These are phyloP conservation scores for Xylariaceae sp. DNA, from an alignment of 2,329 filamentous ascomycete species.

Conservation along the genomic window DNA sequence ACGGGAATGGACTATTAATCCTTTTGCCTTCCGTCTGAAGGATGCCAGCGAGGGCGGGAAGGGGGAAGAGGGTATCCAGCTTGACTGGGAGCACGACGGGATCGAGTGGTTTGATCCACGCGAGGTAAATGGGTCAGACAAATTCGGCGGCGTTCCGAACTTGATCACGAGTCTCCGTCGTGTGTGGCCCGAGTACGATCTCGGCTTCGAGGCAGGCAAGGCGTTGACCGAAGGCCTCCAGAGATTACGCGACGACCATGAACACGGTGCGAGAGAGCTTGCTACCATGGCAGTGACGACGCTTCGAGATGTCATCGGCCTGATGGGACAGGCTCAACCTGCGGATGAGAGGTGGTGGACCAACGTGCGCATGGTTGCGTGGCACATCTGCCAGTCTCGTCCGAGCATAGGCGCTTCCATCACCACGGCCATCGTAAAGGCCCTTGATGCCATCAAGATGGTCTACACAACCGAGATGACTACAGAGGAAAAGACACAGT, in stretches of 20 bases:
- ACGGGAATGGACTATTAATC: constrained; percentile 57
- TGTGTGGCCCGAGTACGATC: constrained; percentile 53
- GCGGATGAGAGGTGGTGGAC: constrained; percentile 47
- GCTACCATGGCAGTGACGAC: constrained; percentile 47
- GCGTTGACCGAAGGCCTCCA: constrained; percentile 43
- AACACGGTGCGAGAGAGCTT: constrained; percentile 54
- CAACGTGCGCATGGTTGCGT: constrained; percentile 49
- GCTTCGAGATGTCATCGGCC: constrained; percentile 41
- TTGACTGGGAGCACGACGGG: constrained; percentile 58
- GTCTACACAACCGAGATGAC: constrained; percentile 17
- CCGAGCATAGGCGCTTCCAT: constrained; percentile 62
- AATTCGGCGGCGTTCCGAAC: constrained; percentile 50
- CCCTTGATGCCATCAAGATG: constrained; percentile 37
- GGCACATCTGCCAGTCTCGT: constrained; percentile 61
- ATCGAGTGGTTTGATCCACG: constrained; percentile 54
- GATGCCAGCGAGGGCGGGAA: constrained; percentile 31
- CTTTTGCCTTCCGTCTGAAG: constrained; percentile 54
- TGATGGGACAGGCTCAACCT: constrained; percentile 25
- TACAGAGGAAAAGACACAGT: constrained; percentile 22
- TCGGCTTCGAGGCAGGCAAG: constrained; percentile 40
- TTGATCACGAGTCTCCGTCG: constrained; percentile 52
- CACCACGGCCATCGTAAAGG: constrained; percentile 42
- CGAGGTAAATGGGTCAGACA: constrained; percentile 40
- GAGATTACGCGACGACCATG: constrained; percentile 48
- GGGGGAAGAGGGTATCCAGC: constrained; percentile 42